Evolutionary conservation across 2,329 filamentous ascomycete genomes (phyloP), one percentile per base, ranked within the genome.

Genomic region (Calonectria ilicicola): DNA sequence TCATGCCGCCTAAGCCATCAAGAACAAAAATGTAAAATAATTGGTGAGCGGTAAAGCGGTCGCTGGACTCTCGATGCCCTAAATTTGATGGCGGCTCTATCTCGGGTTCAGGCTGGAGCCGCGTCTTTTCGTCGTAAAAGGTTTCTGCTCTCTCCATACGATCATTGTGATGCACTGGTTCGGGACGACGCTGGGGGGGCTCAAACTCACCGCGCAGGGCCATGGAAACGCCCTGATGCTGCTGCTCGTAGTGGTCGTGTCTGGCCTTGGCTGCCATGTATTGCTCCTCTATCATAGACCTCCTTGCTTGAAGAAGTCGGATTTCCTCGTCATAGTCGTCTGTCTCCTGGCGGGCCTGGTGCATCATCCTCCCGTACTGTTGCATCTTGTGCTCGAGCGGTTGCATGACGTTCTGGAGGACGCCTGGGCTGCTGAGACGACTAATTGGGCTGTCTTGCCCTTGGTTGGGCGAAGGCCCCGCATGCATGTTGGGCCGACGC

Each of bases 1-100:
- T 62, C 73, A 85, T 84, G 12, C 86, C 86, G 17, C 85, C 85
- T 40, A 90, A 29, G 5, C 87, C 88, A 69, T 89, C 85, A 3
- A 88, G 75, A 1, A 85, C 76, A 56, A 89, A 85, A 17, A 90
- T 82, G 78, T 90, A 90, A 69, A 89, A 84, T 23, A 85, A 70
- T 73, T 89, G 88, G 70, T 86, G 85, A 0, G 71, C 74, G 2
- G 86, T 88, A 35, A 87, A 76, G n/a, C 76, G 76, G 7, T 78
- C 67, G 47, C 83, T 88, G 21, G 87, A 85, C 46, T 80, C 80
- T 77, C 85, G n/a, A 75, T 75, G 19, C 75, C 81, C 72, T 42
- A 62, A n/a, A 2, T 38, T 27, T 56, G 38, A 2, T 35, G 58
- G 58, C 26, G 60, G 5, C 26, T 40, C n/a, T 3, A 10, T 23